Evolutionary conservation across 371 early-diverging fungal genomes (phyloP), one percentile per base, ranked within the genome.

Genomic region (Nematocida sp.): DNA sequence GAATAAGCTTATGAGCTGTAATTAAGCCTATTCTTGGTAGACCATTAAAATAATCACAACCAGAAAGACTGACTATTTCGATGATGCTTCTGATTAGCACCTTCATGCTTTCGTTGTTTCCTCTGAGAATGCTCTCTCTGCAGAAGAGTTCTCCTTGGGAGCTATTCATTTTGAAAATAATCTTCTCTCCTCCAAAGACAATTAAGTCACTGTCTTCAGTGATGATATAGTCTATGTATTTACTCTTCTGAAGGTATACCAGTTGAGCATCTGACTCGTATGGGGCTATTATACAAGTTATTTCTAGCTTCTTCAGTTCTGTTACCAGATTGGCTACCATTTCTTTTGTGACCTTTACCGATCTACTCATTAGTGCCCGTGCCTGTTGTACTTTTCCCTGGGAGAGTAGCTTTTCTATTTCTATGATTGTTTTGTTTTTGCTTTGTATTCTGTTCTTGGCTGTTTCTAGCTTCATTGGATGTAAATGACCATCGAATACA

Each of bases 251-350:
- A 19, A 98, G 81, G 78, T 87, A 94, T 0, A 90, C 88, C 38
- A 98, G 83, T 80, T 98, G 97, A 0, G 96, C 92, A 82, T 96
- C 99, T 0, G 97, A 93, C 80, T 98, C 97, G 75, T 93, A 96
- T 0, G 99, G 99, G 2, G 95, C 92, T 0, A 95, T 90, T 4
- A 95, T 83, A 80, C 86, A 90, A 45, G 87, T 81, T 27, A 96
- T 85, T 17, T 85, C 83, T 31, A 84, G 83, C 17, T 77, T 78
- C 27, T 85, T 75, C n/a, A 95, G 82, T 40, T 82, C 87, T 85
- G 88, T 78, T 41, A 61, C 27, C n/a, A 65, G 58, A 51, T 34
- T 29, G 29, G 17, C 29, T n/a, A 62, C 91, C 89, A 95, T 92
- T 29, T 48, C 53, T 31, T 23, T 64, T 63, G 53, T 53, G 21